Evolutionary conservation across 164 flowering plant genomes (phyloP), one percentile per base, ranked within the genome.

Genomic region (Stephania cephalantha): DNA sequence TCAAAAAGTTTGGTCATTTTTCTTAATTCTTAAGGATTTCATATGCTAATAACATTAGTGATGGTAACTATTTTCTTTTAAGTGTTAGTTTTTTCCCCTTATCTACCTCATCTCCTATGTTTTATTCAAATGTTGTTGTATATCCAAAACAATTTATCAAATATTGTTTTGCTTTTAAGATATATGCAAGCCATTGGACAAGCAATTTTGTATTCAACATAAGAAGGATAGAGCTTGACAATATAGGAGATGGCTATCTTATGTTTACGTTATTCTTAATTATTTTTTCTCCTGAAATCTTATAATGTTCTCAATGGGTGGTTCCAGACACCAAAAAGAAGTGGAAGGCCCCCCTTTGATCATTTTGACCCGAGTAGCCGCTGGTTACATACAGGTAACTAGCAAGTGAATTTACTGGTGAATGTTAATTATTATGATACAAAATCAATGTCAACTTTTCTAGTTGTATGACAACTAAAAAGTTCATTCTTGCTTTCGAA

Each of bases 341-440:
- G 89, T 78, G 96, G 89, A 71, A 89, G 90, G 81, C 91, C 91
- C 79, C 86, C 89, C 61, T 86, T 75, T 85, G 99, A 95, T 80
- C 89, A 86, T 73, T 78, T 82, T 76, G 99, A 95, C 75, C 81
- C 92, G n/a, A n/a, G n/a, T 42, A 82, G 78, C 71, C 94, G 97
- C 46, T 93, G 99, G 99, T 79, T n/a, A n/a, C n/a, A n/a, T 95
- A 71, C 97, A 89, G 81, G 99, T 93, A 86, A 81, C 83, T 78
- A 20, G 29, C 64, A 52, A 46, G 48, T 48, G 35, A 76, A 64
- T 46, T 30, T 10, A 69, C 9, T 11, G n/a, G n/a, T n/a, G n/a
- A n/a, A n/a, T n/a, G n/a, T n/a, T n/a, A n/a, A n/a, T n/a, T n/a
- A n/a, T n/a, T n/a, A n/a, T n/a, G n/a, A n/a, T n/a, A n/a, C n/a